These are phyloP conservation scores for Pseudopyricularia cyperi DNA, from an alignment of 2,329 filamentous ascomycete genomes.

Conservation along the genomic window DNA sequence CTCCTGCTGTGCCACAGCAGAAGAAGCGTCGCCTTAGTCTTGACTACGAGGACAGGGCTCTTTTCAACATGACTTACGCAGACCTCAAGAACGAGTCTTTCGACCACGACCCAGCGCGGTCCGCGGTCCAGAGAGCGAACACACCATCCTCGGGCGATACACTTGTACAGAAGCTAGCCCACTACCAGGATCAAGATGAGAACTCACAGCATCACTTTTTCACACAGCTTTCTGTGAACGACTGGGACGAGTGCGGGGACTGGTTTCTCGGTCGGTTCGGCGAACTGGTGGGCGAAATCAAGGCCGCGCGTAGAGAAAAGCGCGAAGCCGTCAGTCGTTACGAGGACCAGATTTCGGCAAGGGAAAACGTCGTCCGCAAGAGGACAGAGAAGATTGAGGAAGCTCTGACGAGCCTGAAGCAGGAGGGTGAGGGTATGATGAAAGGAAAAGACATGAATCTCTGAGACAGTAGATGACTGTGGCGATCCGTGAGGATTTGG, in stretches of 20 bases:
- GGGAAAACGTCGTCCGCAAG: slow-evolving; percentile 39
- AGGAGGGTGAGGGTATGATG: slow-evolving; percentile 44
- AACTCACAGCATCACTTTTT: slow-evolving; percentile 33
- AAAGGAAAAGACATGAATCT: slow-evolving; percentile 24
- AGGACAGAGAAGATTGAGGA: slow-evolving; percentile 40
- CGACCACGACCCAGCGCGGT: slow-evolving; percentile 40
- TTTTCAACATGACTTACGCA: slow-evolving; percentile 39
- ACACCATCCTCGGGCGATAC: slow-evolving; percentile 21
- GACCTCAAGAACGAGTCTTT: slow-evolving; percentile 39
- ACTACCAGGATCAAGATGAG: slow-evolving; percentile 32
- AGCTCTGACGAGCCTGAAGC: slow-evolving; percentile 40
- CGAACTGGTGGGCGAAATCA: slow-evolving; percentile 32
- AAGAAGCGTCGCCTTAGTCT: slow-evolving; percentile 30
- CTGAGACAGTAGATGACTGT: slow-evolving; percentile 3
- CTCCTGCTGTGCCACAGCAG: slow-evolving; percentile 6
- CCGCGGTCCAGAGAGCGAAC: slow-evolving; percentile 18
- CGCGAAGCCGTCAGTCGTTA: slow-evolving; percentile 35
- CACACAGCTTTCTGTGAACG: slow-evolving; percentile 35
- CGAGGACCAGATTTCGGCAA: slow-evolving; percentile 39
- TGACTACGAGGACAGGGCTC: slow-evolving; percentile 43
- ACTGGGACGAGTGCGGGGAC: slow-evolving; percentile 47
- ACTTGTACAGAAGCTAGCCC: slow-evolving; percentile 33
- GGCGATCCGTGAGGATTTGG: too few relatives aligned
- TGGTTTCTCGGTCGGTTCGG: slow-evolving; percentile 46
- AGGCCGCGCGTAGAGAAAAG: slow-evolving; percentile 34